Percentiles rank a stretch among this genome's conserved stretches.
Evolutionary conservation across 139 green algal species (phyloP).

Genomic region (Chlorella sp.): DNA sequence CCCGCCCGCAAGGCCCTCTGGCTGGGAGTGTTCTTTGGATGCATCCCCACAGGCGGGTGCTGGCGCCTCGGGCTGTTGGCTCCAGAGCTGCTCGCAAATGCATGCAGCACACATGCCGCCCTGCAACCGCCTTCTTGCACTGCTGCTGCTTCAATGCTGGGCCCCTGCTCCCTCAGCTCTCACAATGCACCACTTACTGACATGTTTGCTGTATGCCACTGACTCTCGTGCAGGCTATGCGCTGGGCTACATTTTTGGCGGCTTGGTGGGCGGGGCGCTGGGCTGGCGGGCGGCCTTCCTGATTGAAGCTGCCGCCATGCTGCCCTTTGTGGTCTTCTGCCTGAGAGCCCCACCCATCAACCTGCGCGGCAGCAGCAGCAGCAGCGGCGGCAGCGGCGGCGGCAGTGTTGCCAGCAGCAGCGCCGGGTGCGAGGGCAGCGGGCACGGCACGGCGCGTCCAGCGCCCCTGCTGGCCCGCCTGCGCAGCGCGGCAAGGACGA

Average conservation of each 20-base stretch:
- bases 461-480: not conserved
- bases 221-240: constrained; percentile 40
- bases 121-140: too few species aligned
- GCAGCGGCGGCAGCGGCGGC: not conserved
- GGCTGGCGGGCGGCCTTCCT: constrained; percentile 91
- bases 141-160: not conserved
- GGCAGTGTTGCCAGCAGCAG: not conserved
- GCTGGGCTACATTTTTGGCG: constrained; percentile 89
- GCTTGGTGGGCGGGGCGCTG: constrained; percentile 54
- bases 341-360: constrained; percentile 63
- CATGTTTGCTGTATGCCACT: not conserved
- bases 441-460: too few species aligned
- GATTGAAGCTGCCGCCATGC: constrained; percentile 78
- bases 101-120: too few species aligned
- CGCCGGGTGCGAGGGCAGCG: too few species aligned
- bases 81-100: too few species aligned
- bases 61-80: not conserved
- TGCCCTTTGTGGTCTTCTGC: constrained; percentile 82
- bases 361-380: constrained; percentile 53
- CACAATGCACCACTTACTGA: not conserved
- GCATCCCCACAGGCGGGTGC: constrained; percentile 81
- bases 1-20: constrained; percentile 74
- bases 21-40: constrained; percentile 94
- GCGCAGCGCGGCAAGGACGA: not conserved
- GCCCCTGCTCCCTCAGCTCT: not conserved